These are phyloP conservation scores for Aspergillus cristatus DNA, from an alignment of 495 filamentous ascomycete genomes.

Conservation along the genomic window DNA sequence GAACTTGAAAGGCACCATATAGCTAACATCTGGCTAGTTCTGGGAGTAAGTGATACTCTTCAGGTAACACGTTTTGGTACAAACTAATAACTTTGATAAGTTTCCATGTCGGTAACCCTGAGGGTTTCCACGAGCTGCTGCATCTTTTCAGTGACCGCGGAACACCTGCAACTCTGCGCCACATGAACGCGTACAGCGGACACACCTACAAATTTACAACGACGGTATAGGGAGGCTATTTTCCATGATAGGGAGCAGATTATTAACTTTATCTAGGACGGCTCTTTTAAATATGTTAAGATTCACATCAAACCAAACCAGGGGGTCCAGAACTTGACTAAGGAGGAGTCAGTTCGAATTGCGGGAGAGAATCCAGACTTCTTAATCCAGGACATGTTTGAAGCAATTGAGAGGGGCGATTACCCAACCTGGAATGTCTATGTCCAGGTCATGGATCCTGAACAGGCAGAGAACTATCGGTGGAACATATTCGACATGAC, in stretches of 20 bases:
- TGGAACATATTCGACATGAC: slow-evolving; percentile 36
- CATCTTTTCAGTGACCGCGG: slow-evolving; percentile 58
- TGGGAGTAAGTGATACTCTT: neutral
- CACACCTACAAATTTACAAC: slow-evolving; percentile 58
- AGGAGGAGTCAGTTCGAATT: slow-evolving; percentile 42
- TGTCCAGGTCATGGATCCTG: slow-evolving; percentile 43
- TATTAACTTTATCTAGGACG: slow-evolving; percentile 28
- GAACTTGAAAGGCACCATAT: neutral
- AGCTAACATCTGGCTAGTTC: slow-evolving; percentile 1
- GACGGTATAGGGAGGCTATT: neutral
- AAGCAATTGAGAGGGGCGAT: slow-evolving; percentile 26
- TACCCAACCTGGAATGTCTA: slow-evolving; percentile 37
- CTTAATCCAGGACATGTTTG: slow-evolving; percentile 28
- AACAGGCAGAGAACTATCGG: slow-evolving; percentile 22
- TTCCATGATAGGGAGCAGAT: no score
- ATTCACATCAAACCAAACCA: slow-evolving; percentile 53
- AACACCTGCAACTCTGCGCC: slow-evolving; percentile 49
- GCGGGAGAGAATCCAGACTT: slow-evolving; percentile 39
- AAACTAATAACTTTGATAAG: slow-evolving; percentile 23
- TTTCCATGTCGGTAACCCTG: slow-evolving; percentile 23
- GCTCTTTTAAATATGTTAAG: slow-evolving; percentile 52
- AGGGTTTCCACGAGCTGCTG: slow-evolving; percentile 56
- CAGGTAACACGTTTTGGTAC: no score
- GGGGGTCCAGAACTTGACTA: slow-evolving; percentile 44
- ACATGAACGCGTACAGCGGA: slow-evolving; percentile 55